phyloP scores from a whole-genome alignment of 495 filamentous ascomycete species.

The Tuber calosporum region DNA sequence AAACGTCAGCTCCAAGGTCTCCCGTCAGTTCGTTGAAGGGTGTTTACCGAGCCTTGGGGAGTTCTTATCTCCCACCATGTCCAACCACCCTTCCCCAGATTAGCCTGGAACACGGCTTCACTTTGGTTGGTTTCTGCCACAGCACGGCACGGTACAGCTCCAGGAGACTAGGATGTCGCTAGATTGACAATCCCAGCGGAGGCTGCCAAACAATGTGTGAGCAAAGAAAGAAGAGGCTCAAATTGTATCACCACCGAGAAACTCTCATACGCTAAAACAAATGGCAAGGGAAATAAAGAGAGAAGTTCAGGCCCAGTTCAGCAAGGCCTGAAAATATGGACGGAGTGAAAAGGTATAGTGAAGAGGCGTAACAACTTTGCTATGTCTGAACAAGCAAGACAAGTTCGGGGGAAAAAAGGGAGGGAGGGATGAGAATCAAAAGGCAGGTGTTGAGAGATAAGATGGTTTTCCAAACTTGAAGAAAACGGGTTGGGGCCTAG shows the following conservation, averaged over 20 bases:
- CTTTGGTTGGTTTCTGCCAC: slow-evolving; percentile 1
- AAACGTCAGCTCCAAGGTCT: slow-evolving; percentile 10
- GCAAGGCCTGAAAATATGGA: background rate
- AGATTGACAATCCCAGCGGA: background rate
- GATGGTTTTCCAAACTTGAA: background rate
- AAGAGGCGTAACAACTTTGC: background rate
- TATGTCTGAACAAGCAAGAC: background rate
- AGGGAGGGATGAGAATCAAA: background rate
- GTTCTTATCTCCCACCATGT: slow-evolving; percentile 33
- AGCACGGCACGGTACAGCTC: background rate
- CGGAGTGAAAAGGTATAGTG: background rate
- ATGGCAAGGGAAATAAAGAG: background rate
- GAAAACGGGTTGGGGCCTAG: background rate
- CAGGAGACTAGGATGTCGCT: background rate
- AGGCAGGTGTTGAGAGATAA: background rate
- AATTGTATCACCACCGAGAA: background rate
- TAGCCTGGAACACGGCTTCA: slow-evolving; percentile 6
- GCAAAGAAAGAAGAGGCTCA: background rate
- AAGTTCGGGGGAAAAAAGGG: background rate
- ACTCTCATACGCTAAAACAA: background rate
- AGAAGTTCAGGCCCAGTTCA: background rate
- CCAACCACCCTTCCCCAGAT: slow-evolving; percentile 8
- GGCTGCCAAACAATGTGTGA: background rate
- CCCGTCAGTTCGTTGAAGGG: slow-evolving; percentile 5
- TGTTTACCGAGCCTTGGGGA: slow-evolving; percentile 28